phyloP scores from a whole-genome alignment of 768 basidiomycete species.

The Russula sp. region DNA sequence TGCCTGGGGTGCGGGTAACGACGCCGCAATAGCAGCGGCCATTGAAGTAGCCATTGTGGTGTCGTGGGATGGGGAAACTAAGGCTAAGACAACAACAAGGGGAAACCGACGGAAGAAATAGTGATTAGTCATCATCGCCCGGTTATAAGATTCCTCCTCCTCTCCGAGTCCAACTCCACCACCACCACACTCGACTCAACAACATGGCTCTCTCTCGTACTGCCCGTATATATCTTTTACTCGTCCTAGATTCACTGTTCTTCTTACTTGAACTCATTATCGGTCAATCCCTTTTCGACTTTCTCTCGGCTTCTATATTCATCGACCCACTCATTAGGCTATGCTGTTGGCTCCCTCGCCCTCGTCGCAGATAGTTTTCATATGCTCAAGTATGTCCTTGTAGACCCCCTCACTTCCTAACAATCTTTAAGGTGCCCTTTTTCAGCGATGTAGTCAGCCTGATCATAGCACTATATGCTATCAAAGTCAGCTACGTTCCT shows the following conservation, averaged over 20 bases:
- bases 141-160: background rate
- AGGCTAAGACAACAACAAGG: background rate
- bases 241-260: slow-evolving; percentile 80
- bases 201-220: slow-evolving; percentile 53
- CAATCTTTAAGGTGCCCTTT: slow-evolving; percentile 10
- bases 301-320: slow-evolving; percentile 4
- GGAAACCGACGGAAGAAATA: background rate
- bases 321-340: slow-evolving; percentile 45
- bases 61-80: background rate
- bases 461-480: slow-evolving; percentile 91
- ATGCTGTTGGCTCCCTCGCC: slow-evolving; percentile 93
- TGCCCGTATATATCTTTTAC: slow-evolving; percentile 65
- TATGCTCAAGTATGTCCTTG: slow-evolving; percentile 83
- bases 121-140: background rate
- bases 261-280: slow-evolving; percentile 82
- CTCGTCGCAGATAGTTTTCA: slow-evolving; percentile 97
- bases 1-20: slow-evolving; percentile 60
- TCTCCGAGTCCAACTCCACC: slow-evolving; percentile 6
- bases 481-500: slow-evolving; percentile 47
- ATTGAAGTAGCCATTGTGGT: slow-evolving; percentile 71
- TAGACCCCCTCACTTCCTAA: background rate
- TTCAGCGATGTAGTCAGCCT: slow-evolving; percentile 93
- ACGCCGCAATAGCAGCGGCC: slow-evolving; percentile 89
- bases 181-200: slow-evolving; percentile 7
- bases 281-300: slow-evolving; percentile 39